Evolutionary conservation across 2,329 filamentous ascomycete species (phyloP).

Genomic region (Hypoxylon sp.): DNA sequence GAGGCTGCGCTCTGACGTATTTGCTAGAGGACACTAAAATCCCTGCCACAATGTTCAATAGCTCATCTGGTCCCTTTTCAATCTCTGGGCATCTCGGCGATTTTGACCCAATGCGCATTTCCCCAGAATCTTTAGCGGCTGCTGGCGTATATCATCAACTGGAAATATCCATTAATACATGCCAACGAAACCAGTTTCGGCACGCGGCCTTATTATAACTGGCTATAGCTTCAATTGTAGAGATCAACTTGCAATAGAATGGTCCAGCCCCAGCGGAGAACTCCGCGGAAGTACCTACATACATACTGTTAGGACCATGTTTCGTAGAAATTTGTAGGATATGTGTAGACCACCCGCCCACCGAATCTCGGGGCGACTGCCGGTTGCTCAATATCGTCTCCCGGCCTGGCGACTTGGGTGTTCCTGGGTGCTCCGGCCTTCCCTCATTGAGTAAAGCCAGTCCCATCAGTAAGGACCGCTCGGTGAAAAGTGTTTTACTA

Average conservation of each 20-base stretch:
- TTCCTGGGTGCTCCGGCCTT: neutral
- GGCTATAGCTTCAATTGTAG: no score
- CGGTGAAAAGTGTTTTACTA: neutral
- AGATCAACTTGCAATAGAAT: no score
- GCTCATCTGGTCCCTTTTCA: no score
- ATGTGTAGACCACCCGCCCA: neutral
- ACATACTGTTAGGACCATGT: no score
- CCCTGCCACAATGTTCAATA: no score
- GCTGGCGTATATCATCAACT: no score
- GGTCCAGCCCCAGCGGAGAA: neutral
- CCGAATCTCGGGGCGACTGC: neutral
- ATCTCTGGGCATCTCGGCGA: no score
- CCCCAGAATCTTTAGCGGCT: no score
- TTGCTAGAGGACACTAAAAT: neutral
- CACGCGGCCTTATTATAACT: no score
- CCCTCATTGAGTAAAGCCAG: neutral
- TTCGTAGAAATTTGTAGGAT: neutral
- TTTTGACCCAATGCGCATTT: no score
- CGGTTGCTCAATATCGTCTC: neutral
- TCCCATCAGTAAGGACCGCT: neutral
- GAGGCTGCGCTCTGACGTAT: neutral
- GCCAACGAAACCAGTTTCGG: no score
- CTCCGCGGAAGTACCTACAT: neutral
- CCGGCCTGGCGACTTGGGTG: neutral
- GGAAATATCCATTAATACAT: no score